Percentiles rank a stretch among this genome's conserved stretches.
Conservation (phyloP, 2,329 filamentous ascomycete species). For the Basipetospora sp. region DNA sequence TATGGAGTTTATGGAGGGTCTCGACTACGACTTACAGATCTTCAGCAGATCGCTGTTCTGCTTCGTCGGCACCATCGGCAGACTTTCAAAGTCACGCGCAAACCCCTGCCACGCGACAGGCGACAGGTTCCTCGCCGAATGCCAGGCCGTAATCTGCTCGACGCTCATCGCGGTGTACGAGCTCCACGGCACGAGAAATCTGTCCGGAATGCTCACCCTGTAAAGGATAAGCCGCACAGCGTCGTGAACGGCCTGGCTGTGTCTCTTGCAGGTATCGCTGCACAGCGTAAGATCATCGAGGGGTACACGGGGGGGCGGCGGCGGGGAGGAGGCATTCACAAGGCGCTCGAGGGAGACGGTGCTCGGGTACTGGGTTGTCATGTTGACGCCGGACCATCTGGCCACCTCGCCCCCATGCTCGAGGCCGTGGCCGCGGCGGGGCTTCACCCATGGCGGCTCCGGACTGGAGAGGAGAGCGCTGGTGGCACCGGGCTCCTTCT, state of each 20-base stretch:
- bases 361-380: slow-evolving; percentile 4
- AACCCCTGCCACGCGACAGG: slow-evolving; percentile 8
- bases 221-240: slow-evolving; percentile 2
- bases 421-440: background rate
- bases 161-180: background rate
- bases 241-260: slow-evolving; percentile 3
- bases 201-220: slow-evolving; percentile 3
- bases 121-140: background rate
- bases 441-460: background rate
- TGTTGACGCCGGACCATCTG: slow-evolving; percentile 6
- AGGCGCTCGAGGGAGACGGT: slow-evolving; percentile 3
- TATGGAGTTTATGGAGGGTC: background rate
- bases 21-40: slow-evolving; percentile 4
- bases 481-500: background rate
- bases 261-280: slow-evolving; percentile 8
- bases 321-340: background rate
- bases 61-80: slow-evolving; percentile 27
- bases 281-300: background rate
- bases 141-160: background rate
- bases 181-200: slow-evolving; percentile 6
- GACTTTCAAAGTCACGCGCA: slow-evolving; percentile 21
- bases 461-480: background rate
- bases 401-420: slow-evolving; percentile 5
- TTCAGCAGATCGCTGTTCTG: slow-evolving; percentile 30
- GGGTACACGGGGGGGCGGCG: background rate